Evolutionary conservation across 2,329 filamentous ascomycete genomes (phyloP).

Genomic region (Cladorrhinum sp.): DNA sequence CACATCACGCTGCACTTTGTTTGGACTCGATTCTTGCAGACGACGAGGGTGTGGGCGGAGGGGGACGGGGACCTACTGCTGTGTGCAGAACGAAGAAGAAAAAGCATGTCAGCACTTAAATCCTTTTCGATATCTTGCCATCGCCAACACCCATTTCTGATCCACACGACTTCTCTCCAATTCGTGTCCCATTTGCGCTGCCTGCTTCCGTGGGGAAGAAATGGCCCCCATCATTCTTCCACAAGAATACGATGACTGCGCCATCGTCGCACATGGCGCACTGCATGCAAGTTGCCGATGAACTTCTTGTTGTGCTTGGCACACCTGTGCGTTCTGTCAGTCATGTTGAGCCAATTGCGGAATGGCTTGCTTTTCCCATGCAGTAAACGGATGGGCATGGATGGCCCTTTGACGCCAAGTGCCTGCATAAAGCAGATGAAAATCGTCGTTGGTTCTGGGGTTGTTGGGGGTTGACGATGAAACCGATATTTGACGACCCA

Average conservation of each 20-base stretch:
- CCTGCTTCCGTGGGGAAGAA: too few species aligned
- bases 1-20: background rate
- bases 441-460: background rate
- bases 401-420: background rate
- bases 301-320: background rate
- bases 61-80: too few species aligned
- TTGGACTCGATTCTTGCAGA: too few species aligned
- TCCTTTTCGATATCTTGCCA: too few species aligned
- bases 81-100: too few species aligned
- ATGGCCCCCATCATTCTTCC: too few species aligned
- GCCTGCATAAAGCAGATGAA: background rate
- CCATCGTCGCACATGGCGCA: background rate
- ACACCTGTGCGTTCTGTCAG: too few species aligned
- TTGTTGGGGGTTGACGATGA: background rate
- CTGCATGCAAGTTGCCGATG: background rate
- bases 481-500: background rate
- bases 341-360: too few species aligned
- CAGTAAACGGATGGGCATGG: background rate
- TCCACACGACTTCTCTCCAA: too few species aligned
- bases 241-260: background rate
- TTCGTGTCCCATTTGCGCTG: too few species aligned
- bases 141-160: background rate
- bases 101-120: too few species aligned
- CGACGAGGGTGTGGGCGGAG: too few species aligned
- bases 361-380: background rate